Percentiles rank a stretch among this genome's conserved stretches.
Evolutionary conservation across 2,329 filamentous ascomycete species (phyloP).

Genomic region (Massarina eburnea): DNA sequence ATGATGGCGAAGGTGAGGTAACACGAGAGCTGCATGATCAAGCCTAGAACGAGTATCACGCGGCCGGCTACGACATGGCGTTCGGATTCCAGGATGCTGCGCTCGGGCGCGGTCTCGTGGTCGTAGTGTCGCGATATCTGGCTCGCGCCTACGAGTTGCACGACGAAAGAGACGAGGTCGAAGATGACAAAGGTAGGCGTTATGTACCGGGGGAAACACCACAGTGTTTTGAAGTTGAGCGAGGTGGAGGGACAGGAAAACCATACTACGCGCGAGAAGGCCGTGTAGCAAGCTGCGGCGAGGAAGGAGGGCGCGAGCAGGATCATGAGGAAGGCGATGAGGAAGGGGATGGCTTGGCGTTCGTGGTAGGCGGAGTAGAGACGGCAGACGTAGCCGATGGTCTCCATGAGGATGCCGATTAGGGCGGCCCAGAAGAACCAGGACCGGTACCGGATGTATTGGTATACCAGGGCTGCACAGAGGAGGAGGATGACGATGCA

Average conservation of each 20-base stretch:
- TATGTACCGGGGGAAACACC: conserved; percentile 48
- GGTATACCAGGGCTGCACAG: conserved; percentile 31
- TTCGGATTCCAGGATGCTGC: conserved; percentile 43
- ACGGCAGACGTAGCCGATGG: conserved; percentile 56
- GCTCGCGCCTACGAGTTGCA: conserved; percentile 49
- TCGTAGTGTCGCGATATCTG: conserved; percentile 43
- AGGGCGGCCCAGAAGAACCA: conserved; percentile 42
- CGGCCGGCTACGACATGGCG: conserved; percentile 31
- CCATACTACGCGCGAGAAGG: conserved; percentile 51
- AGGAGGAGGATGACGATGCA: conserved; percentile 45
- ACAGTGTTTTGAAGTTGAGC: conserved; percentile 45
- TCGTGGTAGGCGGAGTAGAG: conserved; percentile 44
- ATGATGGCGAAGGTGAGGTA: conserved; percentile 54
- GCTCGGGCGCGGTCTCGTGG: conserved; percentile 37
- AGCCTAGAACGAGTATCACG: conserved; percentile 48
- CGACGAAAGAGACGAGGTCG: conserved; percentile 52
- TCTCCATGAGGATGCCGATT: conserved; percentile 46
- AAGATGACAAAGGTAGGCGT: conserved; percentile 53
- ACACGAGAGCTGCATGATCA: conserved; percentile 54
- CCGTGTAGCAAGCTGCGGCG: conserved; percentile 55
- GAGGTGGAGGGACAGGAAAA: conserved; percentile 41
- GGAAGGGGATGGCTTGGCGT: conserved; percentile 35
- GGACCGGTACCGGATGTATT: conserved; percentile 37
- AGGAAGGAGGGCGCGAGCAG: conserved; percentile 54
- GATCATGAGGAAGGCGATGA: conserved; percentile 50